Evolutionary conservation across 768 basidiomycete genomes (phyloP).

Genomic region (Calvatia gigantea): DNA sequence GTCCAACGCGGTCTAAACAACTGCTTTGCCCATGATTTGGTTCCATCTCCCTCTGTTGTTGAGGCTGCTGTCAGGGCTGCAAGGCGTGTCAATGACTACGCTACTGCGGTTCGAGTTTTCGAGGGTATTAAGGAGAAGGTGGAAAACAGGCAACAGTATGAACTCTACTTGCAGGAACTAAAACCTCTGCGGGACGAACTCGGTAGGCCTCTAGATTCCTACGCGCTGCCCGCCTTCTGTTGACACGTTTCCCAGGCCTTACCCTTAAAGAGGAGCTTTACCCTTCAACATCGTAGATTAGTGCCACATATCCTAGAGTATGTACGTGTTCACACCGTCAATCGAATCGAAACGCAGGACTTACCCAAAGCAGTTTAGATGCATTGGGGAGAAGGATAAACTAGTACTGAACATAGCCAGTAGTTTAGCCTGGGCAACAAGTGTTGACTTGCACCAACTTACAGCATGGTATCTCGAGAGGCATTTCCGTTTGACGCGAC

Average conservation of each 20-base stretch:
- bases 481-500: too few species aligned
- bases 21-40: slow-evolving; percentile 98
- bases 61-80: slow-evolving; percentile 87
- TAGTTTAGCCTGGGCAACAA: slow-evolving; percentile 7
- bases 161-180: slow-evolving; percentile 89
- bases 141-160: slow-evolving; percentile 94
- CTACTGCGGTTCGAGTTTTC: slow-evolving; percentile 93
- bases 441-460: slow-evolving; percentile 1
- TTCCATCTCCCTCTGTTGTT: slow-evolving; percentile 78
- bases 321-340: neutral
- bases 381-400: neutral
- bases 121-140: slow-evolving; percentile 98
- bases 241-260: slow-evolving; percentile 27
- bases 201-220: slow-evolving; percentile 49
- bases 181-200: slow-evolving; percentile 88
- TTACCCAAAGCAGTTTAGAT: neutral
- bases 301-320: neutral
- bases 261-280: slow-evolving; percentile 43
- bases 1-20: slow-evolving; percentile 99
- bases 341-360: neutral
- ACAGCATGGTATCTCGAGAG: slow-evolving; percentile 2
- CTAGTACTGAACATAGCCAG: neutral
- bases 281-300: slow-evolving; percentile 22
- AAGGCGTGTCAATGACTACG: slow-evolving; percentile 92
- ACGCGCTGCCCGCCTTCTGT: neutral